A percentile compares a stretch with the other conserved stretches of the same genome.
These are phyloP conservation scores for Dentipellis fragilis DNA, from an alignment of 768 basidiomycete genomes.

Conservation along the genomic window DNA sequence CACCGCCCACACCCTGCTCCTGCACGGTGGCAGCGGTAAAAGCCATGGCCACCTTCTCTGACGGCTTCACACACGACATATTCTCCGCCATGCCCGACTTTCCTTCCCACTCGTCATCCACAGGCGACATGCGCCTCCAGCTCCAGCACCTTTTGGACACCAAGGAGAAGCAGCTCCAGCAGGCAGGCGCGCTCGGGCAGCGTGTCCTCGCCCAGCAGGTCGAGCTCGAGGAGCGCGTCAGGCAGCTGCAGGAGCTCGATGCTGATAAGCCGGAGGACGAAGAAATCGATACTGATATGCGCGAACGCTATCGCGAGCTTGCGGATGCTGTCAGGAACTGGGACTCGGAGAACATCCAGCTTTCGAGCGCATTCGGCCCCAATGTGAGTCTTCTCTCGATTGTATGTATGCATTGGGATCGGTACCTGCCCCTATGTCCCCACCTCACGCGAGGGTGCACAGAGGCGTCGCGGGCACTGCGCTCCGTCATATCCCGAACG, in stretches of 20 bases:
- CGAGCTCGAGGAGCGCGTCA: slow-evolving; percentile 83
- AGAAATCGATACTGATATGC: slow-evolving; percentile 55
- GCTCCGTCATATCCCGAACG: too few relatives aligned
- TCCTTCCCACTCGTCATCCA: slow-evolving; percentile 11
- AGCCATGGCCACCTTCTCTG: slow-evolving; percentile 24
- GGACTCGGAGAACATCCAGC: slow-evolving; percentile 71
- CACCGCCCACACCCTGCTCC: not conserved
- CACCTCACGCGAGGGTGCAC: slow-evolving; percentile 8
- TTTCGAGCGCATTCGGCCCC: slow-evolving; percentile 57
- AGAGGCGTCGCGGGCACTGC: not conserved
- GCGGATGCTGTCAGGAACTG: slow-evolving; percentile 65
- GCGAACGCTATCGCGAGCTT: slow-evolving; percentile 67
- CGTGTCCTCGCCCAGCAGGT: slow-evolving; percentile 89
- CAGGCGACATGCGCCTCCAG: slow-evolving; percentile 25
- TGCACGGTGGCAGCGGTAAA: not conserved
- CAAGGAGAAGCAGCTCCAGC: slow-evolving; percentile 88
- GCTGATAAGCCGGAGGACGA: slow-evolving; percentile 54
- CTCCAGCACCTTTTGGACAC: slow-evolving; percentile 61
- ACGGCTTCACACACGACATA: slow-evolving; percentile 15
- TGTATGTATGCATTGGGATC: not conserved
- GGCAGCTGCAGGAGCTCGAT: slow-evolving; percentile 66
- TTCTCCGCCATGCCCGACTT: slow-evolving; percentile 10
- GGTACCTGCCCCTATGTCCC: slow-evolving; percentile 3
- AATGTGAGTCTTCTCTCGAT: slow-evolving; percentile 36
- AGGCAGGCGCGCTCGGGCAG: slow-evolving; percentile 88